phyloP scores from a whole-genome alignment of 345 rosid species.

The Melastoma malabathricum region DNA sequence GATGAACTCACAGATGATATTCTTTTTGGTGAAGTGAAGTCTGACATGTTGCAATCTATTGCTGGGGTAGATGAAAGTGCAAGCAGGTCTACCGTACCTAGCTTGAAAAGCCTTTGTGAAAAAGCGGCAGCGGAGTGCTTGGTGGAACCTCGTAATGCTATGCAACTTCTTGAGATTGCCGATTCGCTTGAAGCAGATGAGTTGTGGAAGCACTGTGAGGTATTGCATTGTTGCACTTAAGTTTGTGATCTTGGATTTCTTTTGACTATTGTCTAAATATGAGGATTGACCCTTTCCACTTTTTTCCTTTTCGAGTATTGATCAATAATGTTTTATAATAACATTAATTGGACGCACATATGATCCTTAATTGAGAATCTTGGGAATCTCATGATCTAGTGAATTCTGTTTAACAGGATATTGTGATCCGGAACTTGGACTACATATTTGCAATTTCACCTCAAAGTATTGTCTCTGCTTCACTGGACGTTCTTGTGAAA shows the following conservation, averaged over 20 bases:
- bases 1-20: slow-evolving; percentile 56
- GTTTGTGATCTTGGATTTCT: background rate
- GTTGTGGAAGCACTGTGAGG: slow-evolving; percentile 86
- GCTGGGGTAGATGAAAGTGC: too few relatives aligned
- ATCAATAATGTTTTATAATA: too few relatives aligned
- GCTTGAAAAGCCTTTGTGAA: slow-evolving; percentile 76
- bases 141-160: slow-evolving; percentile 84
- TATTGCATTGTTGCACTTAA: slow-evolving; percentile 9
- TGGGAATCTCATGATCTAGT: too few relatives aligned
- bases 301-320: too few relatives aligned
- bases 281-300: background rate
- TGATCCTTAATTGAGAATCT: too few relatives aligned
- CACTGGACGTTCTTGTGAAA: slow-evolving; percentile 58
- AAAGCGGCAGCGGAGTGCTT: slow-evolving; percentile 78
- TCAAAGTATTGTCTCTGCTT: slow-evolving; percentile 53
- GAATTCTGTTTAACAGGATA: slow-evolving; percentile 44
- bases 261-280: background rate
- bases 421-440: slow-evolving; percentile 77
- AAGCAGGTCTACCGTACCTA: slow-evolving; percentile 24
- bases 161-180: slow-evolving; percentile 88
- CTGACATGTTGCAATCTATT: slow-evolving; percentile 5
- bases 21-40: slow-evolving; percentile 39
- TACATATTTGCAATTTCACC: slow-evolving; percentile 57
- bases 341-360: too few relatives aligned
- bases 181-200: slow-evolving; percentile 86